These are phyloP conservation scores for Tylopilus microsporus DNA, from an alignment of 1,284 basidiomycete genomes.

Conservation along the genomic window DNA sequence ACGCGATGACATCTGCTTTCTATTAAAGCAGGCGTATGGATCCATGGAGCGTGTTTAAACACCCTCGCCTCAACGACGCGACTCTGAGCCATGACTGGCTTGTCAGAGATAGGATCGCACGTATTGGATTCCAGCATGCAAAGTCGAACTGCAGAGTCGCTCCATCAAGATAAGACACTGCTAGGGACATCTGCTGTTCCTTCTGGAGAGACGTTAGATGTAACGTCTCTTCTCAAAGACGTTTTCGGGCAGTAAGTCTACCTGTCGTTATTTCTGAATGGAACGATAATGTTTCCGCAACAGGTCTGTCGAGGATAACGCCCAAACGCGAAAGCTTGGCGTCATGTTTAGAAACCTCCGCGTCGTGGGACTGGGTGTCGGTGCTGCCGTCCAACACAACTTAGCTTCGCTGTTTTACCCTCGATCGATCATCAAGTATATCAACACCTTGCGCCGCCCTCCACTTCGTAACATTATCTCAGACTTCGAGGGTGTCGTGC, in stretches of 20 bases:
- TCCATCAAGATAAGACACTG: too few relatives aligned
- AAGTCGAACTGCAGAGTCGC: too few relatives aligned
- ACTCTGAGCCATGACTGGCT: too few relatives aligned
- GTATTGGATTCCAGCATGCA: too few relatives aligned
- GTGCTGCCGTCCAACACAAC: slow-evolving; percentile 41
- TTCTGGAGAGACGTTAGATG: not conserved
- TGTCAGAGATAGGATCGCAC: too few relatives aligned
- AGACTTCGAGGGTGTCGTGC: slow-evolving; percentile 47
- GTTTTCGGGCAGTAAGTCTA: slow-evolving; percentile 13
- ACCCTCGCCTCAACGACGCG: too few relatives aligned
- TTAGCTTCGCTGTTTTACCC: slow-evolving; percentile 38
- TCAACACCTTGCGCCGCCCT: slow-evolving; percentile 34
- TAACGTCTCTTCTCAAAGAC: slow-evolving; percentile 9
- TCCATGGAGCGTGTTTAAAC: too few relatives aligned
- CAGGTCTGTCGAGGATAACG: slow-evolving; percentile 16
- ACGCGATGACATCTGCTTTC: too few relatives aligned
- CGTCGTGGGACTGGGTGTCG: slow-evolving; percentile 30
- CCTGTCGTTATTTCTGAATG: not conserved
- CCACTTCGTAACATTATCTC: slow-evolving; percentile 47
- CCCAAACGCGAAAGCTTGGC: slow-evolving; percentile 28
- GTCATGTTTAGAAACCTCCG: slow-evolving; percentile 34
- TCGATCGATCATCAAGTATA: slow-evolving; percentile 29
- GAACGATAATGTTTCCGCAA: slow-evolving; percentile 31
- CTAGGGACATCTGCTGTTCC: too few relatives aligned
- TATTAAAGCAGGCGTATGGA: too few relatives aligned